phyloP scores from a whole-genome alignment of 2,329 filamentous ascomycete species.

The Cercospora zeina region DNA sequence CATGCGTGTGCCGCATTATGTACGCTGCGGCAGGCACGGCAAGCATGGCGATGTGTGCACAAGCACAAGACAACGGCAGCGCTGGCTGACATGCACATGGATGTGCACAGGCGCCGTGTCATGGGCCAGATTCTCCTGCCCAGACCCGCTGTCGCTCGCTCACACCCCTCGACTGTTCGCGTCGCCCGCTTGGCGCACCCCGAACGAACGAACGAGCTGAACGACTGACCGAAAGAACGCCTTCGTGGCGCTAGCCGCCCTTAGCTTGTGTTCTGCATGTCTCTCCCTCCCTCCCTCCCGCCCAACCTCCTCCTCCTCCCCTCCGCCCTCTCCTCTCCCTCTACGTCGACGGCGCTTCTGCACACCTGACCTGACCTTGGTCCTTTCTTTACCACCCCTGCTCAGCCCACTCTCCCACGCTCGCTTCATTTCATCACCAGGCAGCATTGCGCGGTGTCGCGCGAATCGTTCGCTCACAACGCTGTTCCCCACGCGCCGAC shows the following conservation, averaged over 20 bases:
- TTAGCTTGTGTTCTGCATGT: not conserved
- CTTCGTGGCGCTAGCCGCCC: conserved; percentile 2
- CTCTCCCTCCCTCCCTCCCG: not conserved
- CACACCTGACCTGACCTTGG: conserved; percentile 4
- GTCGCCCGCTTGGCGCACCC: not conserved
- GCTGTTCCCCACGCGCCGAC: not conserved
- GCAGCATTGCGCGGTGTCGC: not conserved
- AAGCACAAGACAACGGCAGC: not conserved
- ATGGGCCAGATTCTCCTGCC: not conserved
- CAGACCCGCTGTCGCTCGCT: not conserved
- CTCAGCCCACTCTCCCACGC: conserved; percentile 1
- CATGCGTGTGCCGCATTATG: not conserved
- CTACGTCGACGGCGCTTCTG: conserved; percentile 3
- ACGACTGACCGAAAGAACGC: not conserved
- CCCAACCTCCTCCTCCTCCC: conserved; percentile 2
- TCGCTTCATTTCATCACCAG: conserved; percentile 3
- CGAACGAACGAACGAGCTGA: not conserved
- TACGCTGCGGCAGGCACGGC: too few species aligned
- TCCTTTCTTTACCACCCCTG: conserved; percentile 9
- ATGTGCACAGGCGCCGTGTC: not conserved
- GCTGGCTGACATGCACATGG: not conserved
- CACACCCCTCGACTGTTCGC: not conserved
- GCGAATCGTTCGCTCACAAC: conserved; percentile 5
- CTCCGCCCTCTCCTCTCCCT: conserved; percentile 3
- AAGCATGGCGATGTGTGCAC: too few species aligned